Evolutionary conservation across 257 asterid species (phyloP), one percentile per base, ranked within the genome.

Genomic region (Solanum etuberosum): DNA sequence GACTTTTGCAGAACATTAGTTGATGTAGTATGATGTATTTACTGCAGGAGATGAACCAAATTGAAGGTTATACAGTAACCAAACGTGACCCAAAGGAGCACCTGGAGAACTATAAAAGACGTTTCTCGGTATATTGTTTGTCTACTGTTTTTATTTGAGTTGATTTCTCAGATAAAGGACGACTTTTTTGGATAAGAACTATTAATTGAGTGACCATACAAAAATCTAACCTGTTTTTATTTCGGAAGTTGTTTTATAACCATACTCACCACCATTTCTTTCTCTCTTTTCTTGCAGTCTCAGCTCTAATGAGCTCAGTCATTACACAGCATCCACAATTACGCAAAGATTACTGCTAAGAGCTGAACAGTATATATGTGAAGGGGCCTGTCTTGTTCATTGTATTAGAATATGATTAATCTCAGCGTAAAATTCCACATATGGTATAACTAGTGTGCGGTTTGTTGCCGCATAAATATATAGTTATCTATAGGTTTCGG

Each of bases 41-140:
- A 88, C 25, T 88, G 81, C 88, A 95, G 98, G 98, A 94, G 93
- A 91, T 94, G 90, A 96, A 94, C 95, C 95, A 92, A 88, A 96
- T 93, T 6, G 97, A 96, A 86, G 98, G 88, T 43, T 94, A 96
- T 90, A 92, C 61, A 80, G 94, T 90, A 88, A 94, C 98, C 63
- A 86, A 90, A 88, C 87, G 90, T 35, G 96, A 94, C 84, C 91
- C 94, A 20, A 91, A 92, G 93, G 94, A 92, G 92, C 89, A 89
- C 27, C 89, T 94, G 20, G 98, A 94, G 87, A 88, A 88, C 92
- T 94, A 91, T 91, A 94, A 83, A 81, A 94, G 32, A 61, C 95
- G 92, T 78, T 96, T 94, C 90, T 70, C 61, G 94, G 96, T 93
- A 93, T 63, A 20, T 65, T 23, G 29, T 43, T 51, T 4, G 13